Evolutionary conservation across 768 basidiomycete genomes (phyloP).

Genomic region (Suillus sp.): DNA sequence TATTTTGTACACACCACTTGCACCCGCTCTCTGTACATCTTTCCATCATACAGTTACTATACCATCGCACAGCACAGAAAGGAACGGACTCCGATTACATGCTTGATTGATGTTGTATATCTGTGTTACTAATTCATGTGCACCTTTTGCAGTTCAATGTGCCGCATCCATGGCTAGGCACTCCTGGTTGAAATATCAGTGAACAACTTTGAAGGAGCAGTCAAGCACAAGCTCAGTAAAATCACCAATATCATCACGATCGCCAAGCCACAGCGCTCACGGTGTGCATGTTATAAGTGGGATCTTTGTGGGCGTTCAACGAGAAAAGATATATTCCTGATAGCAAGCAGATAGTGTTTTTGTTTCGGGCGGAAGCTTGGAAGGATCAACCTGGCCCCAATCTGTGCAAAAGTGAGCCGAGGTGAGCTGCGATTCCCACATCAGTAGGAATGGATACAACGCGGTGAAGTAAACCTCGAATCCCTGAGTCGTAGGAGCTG

Average conservation of each 20-base stretch:
- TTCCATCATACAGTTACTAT: conserved; percentile 10
- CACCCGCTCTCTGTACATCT: conserved; percentile 8
- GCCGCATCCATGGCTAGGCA: background rate
- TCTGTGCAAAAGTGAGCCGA: background rate
- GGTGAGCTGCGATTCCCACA: background rate
- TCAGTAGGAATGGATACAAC: background rate
- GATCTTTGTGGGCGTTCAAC: background rate
- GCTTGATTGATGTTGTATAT: conserved; percentile 9
- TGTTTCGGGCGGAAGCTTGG: background rate
- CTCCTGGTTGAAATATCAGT: background rate
- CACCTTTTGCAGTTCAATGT: background rate
- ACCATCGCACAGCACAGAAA: conserved; percentile 11
- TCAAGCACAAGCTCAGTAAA: background rate
- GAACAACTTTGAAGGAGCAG: background rate
- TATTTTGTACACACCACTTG: conserved; percentile 4
- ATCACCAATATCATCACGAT: background rate
- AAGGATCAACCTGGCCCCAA: background rate
- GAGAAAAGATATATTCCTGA: background rate
- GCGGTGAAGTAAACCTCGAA: background rate
- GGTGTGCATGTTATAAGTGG: background rate
- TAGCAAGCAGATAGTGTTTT: background rate
- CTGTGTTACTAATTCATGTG: background rate
- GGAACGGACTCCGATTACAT: conserved; percentile 7
- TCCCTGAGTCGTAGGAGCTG: background rate
- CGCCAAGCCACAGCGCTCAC: background rate